Base-by-base conservation (phyloP, 2,329 filamentous ascomycete species). In the Fusarium sp. region DNA sequence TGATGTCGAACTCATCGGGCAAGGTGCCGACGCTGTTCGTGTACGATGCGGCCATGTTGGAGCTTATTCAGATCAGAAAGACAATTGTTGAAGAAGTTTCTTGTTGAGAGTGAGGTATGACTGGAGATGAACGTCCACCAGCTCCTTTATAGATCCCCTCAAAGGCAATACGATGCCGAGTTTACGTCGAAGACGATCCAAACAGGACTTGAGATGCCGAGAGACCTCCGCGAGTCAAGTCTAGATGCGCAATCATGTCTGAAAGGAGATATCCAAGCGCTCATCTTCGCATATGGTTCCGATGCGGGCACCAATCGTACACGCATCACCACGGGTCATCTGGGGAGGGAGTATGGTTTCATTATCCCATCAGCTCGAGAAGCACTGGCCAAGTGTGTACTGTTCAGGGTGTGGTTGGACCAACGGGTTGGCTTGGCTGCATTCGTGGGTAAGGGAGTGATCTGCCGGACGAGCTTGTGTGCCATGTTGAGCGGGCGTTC, bases 1-100 rank as follows among this genome's bases (percentile, higher is more conserved):
- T 95, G 77, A 95, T 94, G 81, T 95, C 93, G 79, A 94, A 93
- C 86, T 95, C 93, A 68, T 95, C 92, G 38, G 93, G 92, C 72
- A 95, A 79, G 8, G 73, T 59, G 66, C 75, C 73, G 5, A 65
- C 27, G 50, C 57, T 63, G 68, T 64, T 75, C 43, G 72, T 58
- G 37, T 71, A 78, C 52, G 73, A 56, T 30, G 74, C 43, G 22
- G 73, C 63, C 76, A 78, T 78, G 65, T 8, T 77, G 52, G 40
- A 33, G 52, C 45, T 50, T 72, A 30, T 56, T 50, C 60, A 69
- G 22, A 50, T 22, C 52, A 32, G 35, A 54, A 11, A 20, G 43
- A 32, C 22, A 33, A 56, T 43, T 47, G 20, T 33, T 35, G 20
- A n/a, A 20, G 35, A 64, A 40, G 27, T 54, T 38, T 68, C 43